These are phyloP conservation scores for Kwoniella pini DNA, from an alignment of 768 basidiomycete species.

Conservation along the genomic window DNA sequence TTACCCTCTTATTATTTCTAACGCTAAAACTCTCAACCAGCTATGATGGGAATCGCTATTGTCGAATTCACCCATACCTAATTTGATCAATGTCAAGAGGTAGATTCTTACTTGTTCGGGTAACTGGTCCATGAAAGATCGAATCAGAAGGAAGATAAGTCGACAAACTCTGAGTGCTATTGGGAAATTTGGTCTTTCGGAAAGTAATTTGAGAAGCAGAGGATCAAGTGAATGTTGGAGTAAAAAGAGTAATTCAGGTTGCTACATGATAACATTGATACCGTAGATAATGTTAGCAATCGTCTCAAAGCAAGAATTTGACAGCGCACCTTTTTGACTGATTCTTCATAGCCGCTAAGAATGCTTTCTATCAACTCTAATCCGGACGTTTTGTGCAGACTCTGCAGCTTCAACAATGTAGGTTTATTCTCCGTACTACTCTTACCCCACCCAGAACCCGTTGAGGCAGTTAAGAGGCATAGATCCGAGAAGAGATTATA, in stretches of 20 bases:
- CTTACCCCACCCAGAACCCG: conserved; percentile 33
- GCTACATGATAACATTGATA: conserved; percentile 58
- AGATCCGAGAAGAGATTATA: conserved; percentile 90
- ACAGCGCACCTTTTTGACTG: conserved; percentile 62
- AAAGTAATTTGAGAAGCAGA: conserved; percentile 78
- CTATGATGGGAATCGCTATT: conserved; percentile 38
- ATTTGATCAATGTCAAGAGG: conserved; percentile 61
- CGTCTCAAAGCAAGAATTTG: neutral
- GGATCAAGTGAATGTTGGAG: conserved; percentile 88
- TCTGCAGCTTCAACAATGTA: conserved; percentile 75
- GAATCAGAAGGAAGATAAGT: conserved; percentile 88
- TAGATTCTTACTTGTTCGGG: conserved; percentile 84
- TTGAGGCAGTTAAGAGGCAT: conserved; percentile 68
- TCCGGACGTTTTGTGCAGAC: conserved; percentile 87
- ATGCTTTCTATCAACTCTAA: conserved; percentile 97
- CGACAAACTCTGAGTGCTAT: conserved; percentile 86
- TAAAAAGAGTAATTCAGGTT: conserved; percentile 78
- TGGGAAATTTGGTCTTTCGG: conserved; percentile 77
- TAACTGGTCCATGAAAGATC: conserved; percentile 82
- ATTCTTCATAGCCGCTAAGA: conserved; percentile 60
- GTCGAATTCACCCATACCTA: conserved; percentile 56
- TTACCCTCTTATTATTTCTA: conserved; percentile 84
- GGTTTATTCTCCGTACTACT: conserved; percentile 63
- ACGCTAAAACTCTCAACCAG: conserved; percentile 88
- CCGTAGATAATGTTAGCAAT: no score